Evolutionary conservation across 176 grass and related monocot genomes (phyloP), one percentile per base, ranked within the genome.

Genomic region (Eremochloa ophiuroides): DNA sequence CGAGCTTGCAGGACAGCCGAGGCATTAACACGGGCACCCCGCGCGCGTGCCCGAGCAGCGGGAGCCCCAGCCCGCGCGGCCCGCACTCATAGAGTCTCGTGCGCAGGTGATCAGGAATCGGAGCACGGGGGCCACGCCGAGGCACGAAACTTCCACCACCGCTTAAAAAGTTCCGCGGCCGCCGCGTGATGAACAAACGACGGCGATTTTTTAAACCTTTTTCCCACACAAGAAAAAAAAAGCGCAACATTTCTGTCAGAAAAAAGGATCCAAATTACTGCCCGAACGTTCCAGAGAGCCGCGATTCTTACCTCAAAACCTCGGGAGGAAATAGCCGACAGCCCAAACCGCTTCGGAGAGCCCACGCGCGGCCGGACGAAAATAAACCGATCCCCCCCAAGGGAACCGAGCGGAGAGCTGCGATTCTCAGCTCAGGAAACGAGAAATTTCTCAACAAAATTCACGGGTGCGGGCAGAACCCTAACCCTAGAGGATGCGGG

Each of bases 1-100:
- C 50, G 33, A 86, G 62, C 84, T 90, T 78, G 88, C 83, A 60
- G 78, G 38, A 61, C 37, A 82, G 59, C 66, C 83, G 38, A 82
- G 47, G 88, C 83, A 89, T 84, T 76, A 89, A 89, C 87, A 42
- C 82, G 7, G 67, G 17, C 76, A 69, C 18, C 76, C 59, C 62
- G 18, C 62, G 62, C 53, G 82, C 69, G 70, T 3, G 31, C 30
- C 58, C 73, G 5, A 25, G 46, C 56, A 77, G 18, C 34, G 58
- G 37, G 47, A 39, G 14, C 12, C 38, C 47, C 44, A 59, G 34
- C 35, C 60, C 72, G 53, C 30, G 64, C 34, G 73, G 56, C 26
- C 22, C 22, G 28, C 46, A 23, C 69, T 75, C 81, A 85, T 84
- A 6, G 62, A 42, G 40, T 6, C n/a, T n/a, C 34, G 34, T 40